A percentile compares a stretch with the other conserved stretches of the same genome.
Evolutionary conservation across 768 basidiomycete species (phyloP).

Genomic region (Lactifluus pinguis): DNA sequence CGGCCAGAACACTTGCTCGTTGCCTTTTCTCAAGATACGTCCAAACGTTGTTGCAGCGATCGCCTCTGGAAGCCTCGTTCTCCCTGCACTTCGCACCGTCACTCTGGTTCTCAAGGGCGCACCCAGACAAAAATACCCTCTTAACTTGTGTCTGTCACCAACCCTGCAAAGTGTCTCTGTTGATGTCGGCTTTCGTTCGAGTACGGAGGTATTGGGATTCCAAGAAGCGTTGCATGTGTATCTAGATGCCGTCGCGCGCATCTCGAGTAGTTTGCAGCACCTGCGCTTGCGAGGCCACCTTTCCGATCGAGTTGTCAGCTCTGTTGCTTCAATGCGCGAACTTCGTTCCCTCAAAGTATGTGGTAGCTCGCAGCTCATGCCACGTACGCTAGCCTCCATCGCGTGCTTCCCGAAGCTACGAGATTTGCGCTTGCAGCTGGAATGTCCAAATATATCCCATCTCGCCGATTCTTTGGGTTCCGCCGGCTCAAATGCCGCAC

Average conservation of each 20-base stretch:
- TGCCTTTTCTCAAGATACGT: background rate
- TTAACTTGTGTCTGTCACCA: conserved; percentile 15
- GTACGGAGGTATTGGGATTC: background rate
- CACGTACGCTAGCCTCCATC: conserved; percentile 17
- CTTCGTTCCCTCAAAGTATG: conserved; percentile 17
- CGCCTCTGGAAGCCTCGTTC: background rate
- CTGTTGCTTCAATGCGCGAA: conserved; percentile 12
- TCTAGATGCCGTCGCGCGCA: conserved; percentile 14
- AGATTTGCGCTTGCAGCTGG: conserved; percentile 17
- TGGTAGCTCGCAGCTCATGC: conserved; percentile 13
- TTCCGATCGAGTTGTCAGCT: conserved; percentile 10
- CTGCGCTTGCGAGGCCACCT: conserved; percentile 17
- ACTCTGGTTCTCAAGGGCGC: conserved; percentile 11
- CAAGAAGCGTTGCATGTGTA: conserved; percentile 10
- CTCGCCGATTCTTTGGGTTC: conserved; percentile 8
- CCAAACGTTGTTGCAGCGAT: background rate
- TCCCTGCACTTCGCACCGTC: conserved; percentile 16
- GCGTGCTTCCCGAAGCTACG: conserved; percentile 13
- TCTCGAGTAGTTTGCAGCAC: conserved; percentile 9
- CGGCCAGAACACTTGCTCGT: conserved; percentile 8
- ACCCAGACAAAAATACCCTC: conserved; percentile 6
- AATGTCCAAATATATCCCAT: conserved; percentile 7
- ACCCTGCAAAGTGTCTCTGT: conserved; percentile 5
- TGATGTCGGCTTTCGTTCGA: conserved; percentile 16
- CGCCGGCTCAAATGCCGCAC: background rate